A percentile compares a stretch with the other conserved stretches of the same genome.
phyloP scores from a whole-genome alignment of 768 basidiomycete species.

The Mycena galopus region DNA sequence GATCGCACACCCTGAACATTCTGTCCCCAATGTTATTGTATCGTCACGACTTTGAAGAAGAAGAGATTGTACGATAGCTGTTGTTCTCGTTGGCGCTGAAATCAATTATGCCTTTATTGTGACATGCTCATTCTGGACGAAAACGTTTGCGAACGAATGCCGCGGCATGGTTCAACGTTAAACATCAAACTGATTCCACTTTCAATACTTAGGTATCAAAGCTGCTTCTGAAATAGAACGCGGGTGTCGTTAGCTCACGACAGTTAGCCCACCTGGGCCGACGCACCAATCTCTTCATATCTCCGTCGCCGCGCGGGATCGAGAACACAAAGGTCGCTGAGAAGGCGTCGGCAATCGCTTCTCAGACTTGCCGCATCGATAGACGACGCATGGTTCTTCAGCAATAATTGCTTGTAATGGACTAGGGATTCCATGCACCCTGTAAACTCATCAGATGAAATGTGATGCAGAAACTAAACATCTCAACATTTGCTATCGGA shows the following conservation, averaged over 20 bases:
- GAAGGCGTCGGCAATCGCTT: constrained; percentile 63
- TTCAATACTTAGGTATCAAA: not conserved
- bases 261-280: not conserved
- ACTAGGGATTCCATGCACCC: constrained; percentile 97
- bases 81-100: constrained; percentile 31
- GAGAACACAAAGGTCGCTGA: constrained; percentile 67
- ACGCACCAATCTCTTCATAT: constrained; percentile 77
- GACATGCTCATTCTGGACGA: constrained; percentile 30
- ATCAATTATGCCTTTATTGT: constrained; percentile 33
- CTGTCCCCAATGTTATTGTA: constrained; percentile 2
- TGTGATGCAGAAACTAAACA: constrained; percentile 3
- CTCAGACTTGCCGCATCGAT: constrained; percentile 52
- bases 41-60: constrained; percentile 26
- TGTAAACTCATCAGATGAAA: constrained; percentile 45
- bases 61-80: constrained; percentile 36
- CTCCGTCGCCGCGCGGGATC: constrained; percentile 77
- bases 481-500: constrained; percentile 90
- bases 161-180: not conserved
- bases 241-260: not conserved
- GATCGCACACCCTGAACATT: constrained; percentile 14
- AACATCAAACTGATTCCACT: constrained; percentile 19
- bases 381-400: constrained; percentile 58
- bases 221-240: constrained; percentile 21
- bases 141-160: no score
- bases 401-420: constrained; percentile 81